Conservation (phyloP, 1,284 basidiomycete genomes). For the Pisolithus thermaeus region DNA sequence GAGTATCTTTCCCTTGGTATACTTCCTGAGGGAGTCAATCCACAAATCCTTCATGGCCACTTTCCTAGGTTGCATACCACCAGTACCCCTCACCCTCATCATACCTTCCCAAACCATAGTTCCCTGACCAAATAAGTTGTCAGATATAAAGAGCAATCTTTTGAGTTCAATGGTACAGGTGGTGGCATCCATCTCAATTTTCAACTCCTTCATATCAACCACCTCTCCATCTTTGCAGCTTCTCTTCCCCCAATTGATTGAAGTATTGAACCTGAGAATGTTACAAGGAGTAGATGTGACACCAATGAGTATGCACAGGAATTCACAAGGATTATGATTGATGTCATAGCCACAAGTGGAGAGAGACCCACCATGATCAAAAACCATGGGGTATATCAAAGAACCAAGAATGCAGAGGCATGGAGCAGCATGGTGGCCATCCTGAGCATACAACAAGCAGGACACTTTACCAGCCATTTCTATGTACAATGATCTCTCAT, state of each 20-base stretch:
- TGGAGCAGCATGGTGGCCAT: not conserved
- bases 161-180: not conserved
- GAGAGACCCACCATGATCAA: conserved; percentile 1
- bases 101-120: conserved; percentile 6
- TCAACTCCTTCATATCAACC: not conserved
- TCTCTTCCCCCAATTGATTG: not conserved
- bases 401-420: conserved; percentile 1
- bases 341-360: conserved; percentile 1
- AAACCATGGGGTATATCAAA: not conserved
- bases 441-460: not conserved
- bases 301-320: conserved; percentile 2
- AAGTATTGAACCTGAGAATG: not conserved
- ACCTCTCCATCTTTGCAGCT: not conserved
- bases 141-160: not conserved
- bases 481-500: not conserved
- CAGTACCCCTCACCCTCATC: not conserved
- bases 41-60: conserved; percentile 4
- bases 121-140: conserved; percentile 3
- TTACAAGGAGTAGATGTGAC: not conserved
- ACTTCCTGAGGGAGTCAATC: conserved; percentile 9
- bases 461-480: not conserved
- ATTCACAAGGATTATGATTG: not conserved
- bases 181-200: not conserved
- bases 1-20: conserved; percentile 5
- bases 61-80: not conserved